Conservation (phyloP, 805 yeast genomes). For the Osmozyma mogii region DNA sequence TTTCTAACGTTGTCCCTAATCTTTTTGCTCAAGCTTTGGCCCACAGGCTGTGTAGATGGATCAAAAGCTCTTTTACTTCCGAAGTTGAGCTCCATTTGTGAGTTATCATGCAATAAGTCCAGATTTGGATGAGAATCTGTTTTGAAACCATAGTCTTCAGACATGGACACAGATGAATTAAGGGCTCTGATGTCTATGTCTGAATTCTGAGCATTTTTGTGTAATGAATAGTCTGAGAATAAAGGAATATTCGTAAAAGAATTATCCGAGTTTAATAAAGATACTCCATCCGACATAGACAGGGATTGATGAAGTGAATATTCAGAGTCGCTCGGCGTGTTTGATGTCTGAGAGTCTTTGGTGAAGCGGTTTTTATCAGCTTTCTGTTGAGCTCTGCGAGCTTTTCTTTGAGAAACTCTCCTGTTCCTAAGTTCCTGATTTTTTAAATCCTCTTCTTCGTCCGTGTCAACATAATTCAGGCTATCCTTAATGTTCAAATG, state of each 20-base stretch:
- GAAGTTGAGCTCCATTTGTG: conserved; percentile 30
- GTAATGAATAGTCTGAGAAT: conserved; percentile 43
- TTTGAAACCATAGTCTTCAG: conserved; percentile 22
- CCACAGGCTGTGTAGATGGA: conserved; percentile 2
- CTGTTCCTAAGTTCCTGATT: conserved; percentile 41
- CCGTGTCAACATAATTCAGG: conserved; percentile 30
- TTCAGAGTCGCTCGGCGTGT: conserved; percentile 13
- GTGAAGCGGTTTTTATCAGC: conserved; percentile 3
- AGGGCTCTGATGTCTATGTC: conserved; percentile 10
- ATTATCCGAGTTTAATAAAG: conserved; percentile 54
- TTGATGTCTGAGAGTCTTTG: conserved; percentile 4
- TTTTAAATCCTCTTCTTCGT: conserved; percentile 43
- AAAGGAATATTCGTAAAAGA: conserved; percentile 60
- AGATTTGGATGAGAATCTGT: conserved; percentile 3
- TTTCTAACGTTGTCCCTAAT: conserved; percentile 31
- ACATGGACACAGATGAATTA: conserved; percentile 16
- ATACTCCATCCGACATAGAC: conserved; percentile 51
- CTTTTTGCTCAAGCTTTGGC: conserved; percentile 19
- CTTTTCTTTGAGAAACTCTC: conserved; percentile 25
- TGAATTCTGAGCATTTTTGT: conserved; percentile 14
- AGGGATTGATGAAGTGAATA: conserved; percentile 17
- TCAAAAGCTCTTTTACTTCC: conserved; percentile 4
- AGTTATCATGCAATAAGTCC: conserved; percentile 14
- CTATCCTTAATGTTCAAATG: conserved; percentile 20
- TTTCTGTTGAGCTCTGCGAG: conserved; percentile 9